phyloP scores from a whole-genome alignment of 345 rosid genomes.

The Firmiana major region DNA sequence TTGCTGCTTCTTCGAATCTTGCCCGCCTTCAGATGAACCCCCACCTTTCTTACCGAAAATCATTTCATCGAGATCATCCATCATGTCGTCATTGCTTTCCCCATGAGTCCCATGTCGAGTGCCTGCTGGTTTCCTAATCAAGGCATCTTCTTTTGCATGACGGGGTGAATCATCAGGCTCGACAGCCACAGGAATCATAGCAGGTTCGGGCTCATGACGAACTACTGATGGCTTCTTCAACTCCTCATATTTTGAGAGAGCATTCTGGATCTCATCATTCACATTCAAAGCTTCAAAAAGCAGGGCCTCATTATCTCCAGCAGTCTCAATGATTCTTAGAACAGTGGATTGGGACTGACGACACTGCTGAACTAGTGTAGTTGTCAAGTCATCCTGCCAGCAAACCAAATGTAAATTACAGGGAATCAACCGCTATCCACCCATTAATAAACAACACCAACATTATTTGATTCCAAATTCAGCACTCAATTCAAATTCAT shows the following conservation, averaged over 20 bases:
- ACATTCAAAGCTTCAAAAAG: constrained; percentile 92
- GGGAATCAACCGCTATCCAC: neutral
- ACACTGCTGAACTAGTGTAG: constrained; percentile 74
- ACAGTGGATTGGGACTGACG: constrained; percentile 54
- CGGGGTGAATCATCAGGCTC: constrained; percentile 76
- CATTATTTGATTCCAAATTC: too few species aligned
- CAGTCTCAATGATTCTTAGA: constrained; percentile 75
- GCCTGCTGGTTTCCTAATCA: constrained; percentile 73
- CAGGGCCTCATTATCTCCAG: constrained; percentile 76
- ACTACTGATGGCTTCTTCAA: constrained; percentile 49
- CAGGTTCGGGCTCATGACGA: constrained; percentile 57
- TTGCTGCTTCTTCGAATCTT: constrained; percentile 55
- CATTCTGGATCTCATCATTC: constrained; percentile 86
- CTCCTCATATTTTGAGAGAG: constrained; percentile 64
- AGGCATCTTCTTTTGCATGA: constrained; percentile 53
- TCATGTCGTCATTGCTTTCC: constrained; percentile 72
- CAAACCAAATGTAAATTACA: neutral
- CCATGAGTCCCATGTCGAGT: constrained; percentile 47
- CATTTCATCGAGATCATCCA: constrained; percentile 99
- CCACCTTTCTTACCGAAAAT: constrained; percentile 83
- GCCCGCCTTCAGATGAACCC: constrained; percentile 46
- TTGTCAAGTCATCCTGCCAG: constrained; percentile 78
- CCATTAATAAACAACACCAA: neutral
- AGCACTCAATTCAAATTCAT: too few species aligned
- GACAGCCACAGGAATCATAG: constrained; percentile 80